Conservation (phyloP, 1,284 basidiomycete species). For the Tilletia caries region DNA sequence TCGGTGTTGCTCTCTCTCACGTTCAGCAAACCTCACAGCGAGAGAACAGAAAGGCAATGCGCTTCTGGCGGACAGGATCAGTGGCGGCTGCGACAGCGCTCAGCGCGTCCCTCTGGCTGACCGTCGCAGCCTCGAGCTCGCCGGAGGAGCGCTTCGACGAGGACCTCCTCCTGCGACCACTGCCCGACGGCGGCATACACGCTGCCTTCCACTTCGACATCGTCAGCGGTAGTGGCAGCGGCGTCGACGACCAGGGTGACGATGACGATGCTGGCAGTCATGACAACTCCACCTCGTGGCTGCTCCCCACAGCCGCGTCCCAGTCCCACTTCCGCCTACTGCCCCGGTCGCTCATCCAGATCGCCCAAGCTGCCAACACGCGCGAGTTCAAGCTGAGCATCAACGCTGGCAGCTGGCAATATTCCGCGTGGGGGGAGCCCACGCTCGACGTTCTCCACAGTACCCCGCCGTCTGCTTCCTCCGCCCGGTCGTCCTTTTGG, state of each 20-base stretch:
- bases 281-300: conserved; percentile 57
- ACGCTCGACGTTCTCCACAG: conserved; percentile 13
- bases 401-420: conserved; percentile 87
- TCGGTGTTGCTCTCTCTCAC: too few species aligned
- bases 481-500: background rate
- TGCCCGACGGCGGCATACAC: conserved; percentile 78
- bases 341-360: conserved; percentile 78
- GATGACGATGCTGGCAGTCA: background rate
- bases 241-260: background rate
- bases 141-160: conserved; percentile 57
- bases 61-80: too few species aligned
- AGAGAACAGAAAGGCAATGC: too few species aligned
- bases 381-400: conserved; percentile 79
- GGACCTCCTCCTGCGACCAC: conserved; percentile 67
- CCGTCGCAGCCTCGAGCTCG: background rate
- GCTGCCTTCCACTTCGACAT: conserved; percentile 64
- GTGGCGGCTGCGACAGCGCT: background rate
- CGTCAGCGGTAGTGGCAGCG: conserved; percentile 22
- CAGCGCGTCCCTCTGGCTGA: background rate
- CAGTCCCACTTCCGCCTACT: conserved; percentile 59
- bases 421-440: conserved; percentile 66
- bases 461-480: background rate
- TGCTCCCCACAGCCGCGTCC: background rate
- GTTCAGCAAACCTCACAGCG: too few species aligned
- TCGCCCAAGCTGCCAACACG: conserved; percentile 76